phyloP scores from a whole-genome alignment of 257 asterid species.

The Knoxia roxburghii region DNA sequence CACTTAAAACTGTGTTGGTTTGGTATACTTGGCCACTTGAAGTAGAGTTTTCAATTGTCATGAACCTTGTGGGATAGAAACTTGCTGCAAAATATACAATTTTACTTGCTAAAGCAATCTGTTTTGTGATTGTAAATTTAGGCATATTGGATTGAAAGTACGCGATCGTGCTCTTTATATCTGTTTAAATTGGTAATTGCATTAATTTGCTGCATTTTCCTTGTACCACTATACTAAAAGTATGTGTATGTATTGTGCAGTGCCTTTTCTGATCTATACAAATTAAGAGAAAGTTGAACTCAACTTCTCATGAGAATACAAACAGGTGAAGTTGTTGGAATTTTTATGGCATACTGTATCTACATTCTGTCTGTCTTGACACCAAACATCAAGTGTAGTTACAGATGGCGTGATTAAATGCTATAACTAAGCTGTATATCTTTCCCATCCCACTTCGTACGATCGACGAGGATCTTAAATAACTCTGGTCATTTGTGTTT shows the following conservation, averaged over 20 bases:
- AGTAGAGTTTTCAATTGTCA: neutral
- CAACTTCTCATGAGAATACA: conserved; percentile 9
- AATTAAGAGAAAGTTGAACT: conserved; percentile 17
- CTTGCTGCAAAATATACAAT: neutral
- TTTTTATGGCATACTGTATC: neutral
- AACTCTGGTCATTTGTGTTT: neutral
- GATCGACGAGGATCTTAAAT: neutral
- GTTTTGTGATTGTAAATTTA: neutral
- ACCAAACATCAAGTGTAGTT: neutral
- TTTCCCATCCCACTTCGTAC: neutral
- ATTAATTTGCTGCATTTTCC: neutral
- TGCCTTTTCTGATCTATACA: conserved; percentile 33
- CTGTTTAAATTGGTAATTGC: too few species aligned
- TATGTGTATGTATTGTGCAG: conserved; percentile 23
- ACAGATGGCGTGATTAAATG: neutral
- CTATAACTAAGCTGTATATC: neutral
- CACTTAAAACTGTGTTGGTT: neutral
- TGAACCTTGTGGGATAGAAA: too few species aligned
- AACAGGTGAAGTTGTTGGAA: conserved; percentile 16
- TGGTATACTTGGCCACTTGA: neutral
- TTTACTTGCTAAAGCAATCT: neutral
- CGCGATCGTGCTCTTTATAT: too few species aligned
- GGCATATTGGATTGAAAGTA: neutral
- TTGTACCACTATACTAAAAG: conserved; percentile 3
- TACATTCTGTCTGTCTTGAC: too few species aligned